Percentiles rank a stretch among this genome's conserved stretches.
These are phyloP conservation scores for Penicillium occitanis DNA, from an alignment of 2,329 filamentous ascomycete genomes.

Conservation along the genomic window DNA sequence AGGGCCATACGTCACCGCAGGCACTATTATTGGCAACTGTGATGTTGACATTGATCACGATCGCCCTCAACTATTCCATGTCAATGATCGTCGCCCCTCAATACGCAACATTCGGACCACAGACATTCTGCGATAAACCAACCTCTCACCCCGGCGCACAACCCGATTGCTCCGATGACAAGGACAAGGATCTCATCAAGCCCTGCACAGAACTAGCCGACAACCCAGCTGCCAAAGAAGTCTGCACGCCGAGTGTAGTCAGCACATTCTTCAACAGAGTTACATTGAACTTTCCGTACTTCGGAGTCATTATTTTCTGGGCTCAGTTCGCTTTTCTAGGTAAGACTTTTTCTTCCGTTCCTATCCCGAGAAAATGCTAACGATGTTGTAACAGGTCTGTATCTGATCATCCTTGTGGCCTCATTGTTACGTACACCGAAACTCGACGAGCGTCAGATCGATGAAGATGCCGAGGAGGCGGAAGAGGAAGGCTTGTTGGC, in stretches of 20 bases:
- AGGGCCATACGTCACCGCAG: slow-evolving; percentile 85
- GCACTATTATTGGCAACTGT: slow-evolving; percentile 88
- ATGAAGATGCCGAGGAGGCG: slow-evolving; percentile 85
- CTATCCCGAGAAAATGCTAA: not conserved
- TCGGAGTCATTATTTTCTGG: slow-evolving; percentile 92
- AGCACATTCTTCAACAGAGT: slow-evolving; percentile 92
- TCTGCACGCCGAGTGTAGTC: slow-evolving; percentile 88
- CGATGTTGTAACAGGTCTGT: slow-evolving; percentile 53
- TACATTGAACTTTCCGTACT: slow-evolving; percentile 91
- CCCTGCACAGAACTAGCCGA: slow-evolving; percentile 77
- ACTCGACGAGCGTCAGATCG: slow-evolving; percentile 72
- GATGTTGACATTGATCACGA: slow-evolving; percentile 81
- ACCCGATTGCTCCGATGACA: slow-evolving; percentile 69
- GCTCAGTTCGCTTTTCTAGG: slow-evolving; percentile 88
- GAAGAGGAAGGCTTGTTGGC: slow-evolving; percentile 92
- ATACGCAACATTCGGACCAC: slow-evolving; percentile 89
- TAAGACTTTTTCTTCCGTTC: slow-evolving; percentile 27
- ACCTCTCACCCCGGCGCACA: slow-evolving; percentile 62
- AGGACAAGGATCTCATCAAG: slow-evolving; percentile 64
- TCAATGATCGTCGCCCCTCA: slow-evolving; percentile 94
- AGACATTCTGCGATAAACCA: slow-evolving; percentile 83
- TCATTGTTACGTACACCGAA: slow-evolving; percentile 77
- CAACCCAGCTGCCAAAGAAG: slow-evolving; percentile 68
- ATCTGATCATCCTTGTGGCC: slow-evolving; percentile 76
- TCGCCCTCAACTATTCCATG: slow-evolving; percentile 90